Conservation (phyloP, 768 basidiomycete species). For the Lentinula detonsa region DNA sequence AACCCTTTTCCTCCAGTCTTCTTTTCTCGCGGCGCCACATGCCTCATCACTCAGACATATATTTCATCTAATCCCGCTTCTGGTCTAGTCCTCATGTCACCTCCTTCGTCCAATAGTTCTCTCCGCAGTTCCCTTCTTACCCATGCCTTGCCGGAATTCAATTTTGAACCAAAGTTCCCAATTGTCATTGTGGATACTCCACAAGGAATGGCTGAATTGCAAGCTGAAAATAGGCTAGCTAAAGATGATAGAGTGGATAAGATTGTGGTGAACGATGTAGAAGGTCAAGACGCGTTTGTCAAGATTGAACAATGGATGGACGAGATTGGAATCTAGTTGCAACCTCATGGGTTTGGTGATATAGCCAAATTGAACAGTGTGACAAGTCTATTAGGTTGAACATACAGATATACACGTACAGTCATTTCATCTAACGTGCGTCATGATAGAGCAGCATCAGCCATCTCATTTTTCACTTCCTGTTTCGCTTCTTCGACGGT, state of each 20-base stretch:
- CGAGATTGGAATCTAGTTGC: constrained; percentile 39
- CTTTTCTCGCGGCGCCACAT: constrained; percentile 39
- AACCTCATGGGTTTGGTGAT: not conserved
- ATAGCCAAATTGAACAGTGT: not conserved
- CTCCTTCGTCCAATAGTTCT: constrained; percentile 36
- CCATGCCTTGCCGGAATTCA: constrained; percentile 41
- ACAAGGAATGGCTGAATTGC: constrained; percentile 26
- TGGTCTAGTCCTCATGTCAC: constrained; percentile 57
- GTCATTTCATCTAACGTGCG: not conserved
- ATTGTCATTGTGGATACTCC: constrained; percentile 42
- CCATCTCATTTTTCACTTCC: constrained; percentile 29
- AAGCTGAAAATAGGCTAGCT: constrained; percentile 33
- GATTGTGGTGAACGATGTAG: constrained; percentile 26
- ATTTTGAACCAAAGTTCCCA: constrained; percentile 59
- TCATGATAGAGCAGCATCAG: constrained; percentile 17
- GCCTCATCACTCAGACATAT: constrained; percentile 61
- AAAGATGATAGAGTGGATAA: constrained; percentile 31
- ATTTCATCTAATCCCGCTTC: constrained; percentile 62
- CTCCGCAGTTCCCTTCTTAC: constrained; percentile 25
- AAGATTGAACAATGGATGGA: constrained; percentile 51
- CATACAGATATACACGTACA: constrained; percentile 6
- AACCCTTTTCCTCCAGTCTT: constrained; percentile 56
- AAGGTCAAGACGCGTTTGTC: constrained; percentile 30
- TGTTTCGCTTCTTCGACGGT: constrained; percentile 25
- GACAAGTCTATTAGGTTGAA: not conserved